Evolutionary conservation across 495 filamentous ascomycete genomes (phyloP).

Genomic region (Tuber microsphaerosporum): DNA sequence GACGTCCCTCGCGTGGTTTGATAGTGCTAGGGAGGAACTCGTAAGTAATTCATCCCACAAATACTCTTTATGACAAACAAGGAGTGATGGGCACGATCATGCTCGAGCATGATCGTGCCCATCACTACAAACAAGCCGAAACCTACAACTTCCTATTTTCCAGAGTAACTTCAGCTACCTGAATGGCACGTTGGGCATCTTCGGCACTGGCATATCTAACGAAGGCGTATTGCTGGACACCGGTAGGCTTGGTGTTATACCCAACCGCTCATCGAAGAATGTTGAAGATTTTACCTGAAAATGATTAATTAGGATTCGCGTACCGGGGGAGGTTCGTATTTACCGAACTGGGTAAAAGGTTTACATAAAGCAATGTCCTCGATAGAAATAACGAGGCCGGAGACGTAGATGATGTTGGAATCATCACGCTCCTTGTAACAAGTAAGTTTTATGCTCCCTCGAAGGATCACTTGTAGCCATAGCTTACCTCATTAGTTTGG

Average conservation of each 20-base stretch:
- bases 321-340: neutral
- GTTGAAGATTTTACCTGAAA: slow-evolving; percentile 25
- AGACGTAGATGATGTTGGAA: slow-evolving; percentile 36
- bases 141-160: slow-evolving; percentile 37
- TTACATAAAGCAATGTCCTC: slow-evolving; percentile 32
- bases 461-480: neutral
- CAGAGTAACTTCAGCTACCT: slow-evolving; percentile 31
- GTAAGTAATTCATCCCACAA: slow-evolving; percentile 3
- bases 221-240: slow-evolving; percentile 40
- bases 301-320: neutral
- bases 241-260: slow-evolving; percentile 25
- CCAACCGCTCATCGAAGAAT: slow-evolving; percentile 34
- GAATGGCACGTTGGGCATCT: slow-evolving; percentile 37
- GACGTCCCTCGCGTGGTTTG: slow-evolving; percentile 35
- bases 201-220: slow-evolving; percentile 34
- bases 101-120: too few species aligned
- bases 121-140: too few species aligned
- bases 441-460: neutral
- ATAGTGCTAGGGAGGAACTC: slow-evolving; percentile 27
- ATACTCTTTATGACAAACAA: neutral
- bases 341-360: slow-evolving; percentile 39
- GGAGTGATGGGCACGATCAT: too few species aligned
- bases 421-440: slow-evolving; percentile 27
- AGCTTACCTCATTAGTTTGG: slow-evolving; percentile 26
- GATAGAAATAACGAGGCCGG: slow-evolving; percentile 27